A percentile compares a stretch with the other conserved stretches of the same genome.
Evolutionary conservation across 768 basidiomycete genomes (phyloP).

Genomic region (Coprinellus micaceus): DNA sequence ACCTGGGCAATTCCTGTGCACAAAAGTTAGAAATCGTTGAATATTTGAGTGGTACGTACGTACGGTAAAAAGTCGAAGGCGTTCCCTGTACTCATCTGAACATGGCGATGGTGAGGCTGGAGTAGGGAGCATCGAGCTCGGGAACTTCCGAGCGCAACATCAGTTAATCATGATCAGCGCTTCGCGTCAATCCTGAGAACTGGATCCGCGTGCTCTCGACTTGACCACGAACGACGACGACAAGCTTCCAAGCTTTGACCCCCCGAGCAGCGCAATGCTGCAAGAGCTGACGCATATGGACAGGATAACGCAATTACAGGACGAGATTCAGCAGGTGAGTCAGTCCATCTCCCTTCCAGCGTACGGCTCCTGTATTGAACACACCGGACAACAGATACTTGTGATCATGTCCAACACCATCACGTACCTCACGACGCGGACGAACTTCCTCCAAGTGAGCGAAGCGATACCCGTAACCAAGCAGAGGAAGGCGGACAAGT

Average conservation of each 20-base stretch:
- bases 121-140: too few species aligned
- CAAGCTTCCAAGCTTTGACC: conserved; percentile 1
- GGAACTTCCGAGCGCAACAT: too few species aligned
- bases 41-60: too few species aligned
- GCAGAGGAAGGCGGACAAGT: conserved; percentile 65
- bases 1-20: too few species aligned
- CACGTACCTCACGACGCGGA: conserved; percentile 70
- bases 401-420: conserved; percentile 85
- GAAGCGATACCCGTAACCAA: conserved; percentile 83
- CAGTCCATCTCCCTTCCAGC: neutral
- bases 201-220: neutral
- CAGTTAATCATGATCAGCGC: too few species aligned
- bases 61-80: too few species aligned
- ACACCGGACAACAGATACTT: conserved; percentile 71
- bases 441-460: conserved; percentile 77
- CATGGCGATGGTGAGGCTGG: too few species aligned
- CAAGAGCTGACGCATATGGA: conserved; percentile 93
- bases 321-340: conserved; percentile 84
- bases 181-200: too few species aligned
- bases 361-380: neutral
- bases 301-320: conserved; percentile 91
- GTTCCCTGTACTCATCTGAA: too few species aligned
- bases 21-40: too few species aligned
- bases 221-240: neutral
- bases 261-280: conserved; percentile 70